Percentiles rank a stretch among this genome's conserved stretches.
phyloP scores from a whole-genome alignment of 2,329 filamentous ascomycete genomes.

The Colletotrichum trifolii region DNA sequence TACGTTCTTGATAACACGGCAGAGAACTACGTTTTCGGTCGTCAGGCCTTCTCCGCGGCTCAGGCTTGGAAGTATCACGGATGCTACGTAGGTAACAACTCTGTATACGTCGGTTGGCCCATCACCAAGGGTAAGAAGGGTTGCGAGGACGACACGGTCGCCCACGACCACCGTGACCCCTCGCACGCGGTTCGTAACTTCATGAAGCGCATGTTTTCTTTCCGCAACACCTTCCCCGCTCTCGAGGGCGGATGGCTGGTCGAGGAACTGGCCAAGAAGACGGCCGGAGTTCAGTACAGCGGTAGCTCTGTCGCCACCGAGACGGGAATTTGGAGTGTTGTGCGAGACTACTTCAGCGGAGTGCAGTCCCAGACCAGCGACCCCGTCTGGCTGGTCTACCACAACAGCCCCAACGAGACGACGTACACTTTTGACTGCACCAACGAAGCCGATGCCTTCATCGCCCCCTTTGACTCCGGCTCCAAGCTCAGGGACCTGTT shows the following conservation, averaged over 20 bases:
- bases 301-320: conserved; percentile 66
- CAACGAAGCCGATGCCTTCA: conserved; percentile 57
- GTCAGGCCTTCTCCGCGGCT: conserved; percentile 70
- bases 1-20: conserved; percentile 74
- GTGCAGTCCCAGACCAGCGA: conserved; percentile 64
- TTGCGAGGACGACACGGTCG: conserved; percentile 67
- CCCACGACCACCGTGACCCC: conserved; percentile 71
- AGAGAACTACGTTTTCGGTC: conserved; percentile 72
- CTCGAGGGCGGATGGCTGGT: conserved; percentile 70
- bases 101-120: conserved; percentile 69
- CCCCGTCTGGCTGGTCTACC: conserved; percentile 62
- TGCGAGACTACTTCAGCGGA: conserved; percentile 59
- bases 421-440: conserved; percentile 69
- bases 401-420: conserved; percentile 58
- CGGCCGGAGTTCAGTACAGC: conserved; percentile 59
- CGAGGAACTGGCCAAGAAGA: conserved; percentile 67
- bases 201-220: conserved; percentile 70
- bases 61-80: conserved; percentile 74
- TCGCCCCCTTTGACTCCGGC: conserved; percentile 66
- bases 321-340: conserved; percentile 69
- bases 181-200: conserved; percentile 70
- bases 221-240: conserved; percentile 65
- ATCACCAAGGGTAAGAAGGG: conserved; percentile 63
- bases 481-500: conserved; percentile 72
- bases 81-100: conserved; percentile 67